Conservation (phyloP, 2,329 filamentous ascomycete species). For the Paracamarosporium sp. region DNA sequence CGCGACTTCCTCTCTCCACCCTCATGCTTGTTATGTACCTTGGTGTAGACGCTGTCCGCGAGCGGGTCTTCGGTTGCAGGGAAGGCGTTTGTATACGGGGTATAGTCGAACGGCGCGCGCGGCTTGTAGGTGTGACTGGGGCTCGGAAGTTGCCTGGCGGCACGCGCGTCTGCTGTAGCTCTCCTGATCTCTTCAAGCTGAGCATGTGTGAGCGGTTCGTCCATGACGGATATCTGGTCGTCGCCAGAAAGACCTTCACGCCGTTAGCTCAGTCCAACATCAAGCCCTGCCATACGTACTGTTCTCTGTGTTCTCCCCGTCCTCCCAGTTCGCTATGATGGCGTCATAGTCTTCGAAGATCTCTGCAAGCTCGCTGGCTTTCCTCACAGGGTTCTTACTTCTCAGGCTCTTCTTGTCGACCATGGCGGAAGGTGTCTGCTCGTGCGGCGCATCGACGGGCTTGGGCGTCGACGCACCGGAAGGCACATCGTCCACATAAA, state of each 20-base stretch:
- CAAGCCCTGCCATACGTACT: conserved; percentile 22
- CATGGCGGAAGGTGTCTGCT: conserved; percentile 18
- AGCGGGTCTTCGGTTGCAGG: conserved; percentile 59
- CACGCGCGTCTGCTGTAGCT: conserved; percentile 31
- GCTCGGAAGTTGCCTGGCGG: conserved; percentile 2
- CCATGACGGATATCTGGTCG: conserved; percentile 74
- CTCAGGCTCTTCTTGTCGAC: conserved; percentile 77
- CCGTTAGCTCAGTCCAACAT: conserved; percentile 21
- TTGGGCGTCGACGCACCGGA: conserved; percentile 40
- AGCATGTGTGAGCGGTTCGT: conserved; percentile 55
- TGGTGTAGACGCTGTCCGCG: conserved; percentile 60
- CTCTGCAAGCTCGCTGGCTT: conserved; percentile 84
- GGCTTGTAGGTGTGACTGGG: conserved; percentile 21
- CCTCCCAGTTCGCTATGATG: conserved; percentile 75
- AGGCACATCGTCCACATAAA: conserved; percentile 40
- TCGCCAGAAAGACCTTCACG: conserved; percentile 71
- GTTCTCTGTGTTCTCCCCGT: conserved; percentile 79
- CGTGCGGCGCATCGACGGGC: conserved; percentile 35
- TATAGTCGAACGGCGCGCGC: conserved; percentile 52
- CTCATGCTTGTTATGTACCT: conserved; percentile 64
- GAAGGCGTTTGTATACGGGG: conserved; percentile 42
- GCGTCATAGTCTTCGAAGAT: conserved; percentile 97
- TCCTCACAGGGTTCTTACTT: conserved; percentile 80
- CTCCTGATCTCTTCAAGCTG: conserved; percentile 31
- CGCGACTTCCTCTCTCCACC: conserved; percentile 72